Base-by-base conservation (phyloP, 176 grass and related monocot genomes). In the barley (Hordeum vulgare) region DNA sequence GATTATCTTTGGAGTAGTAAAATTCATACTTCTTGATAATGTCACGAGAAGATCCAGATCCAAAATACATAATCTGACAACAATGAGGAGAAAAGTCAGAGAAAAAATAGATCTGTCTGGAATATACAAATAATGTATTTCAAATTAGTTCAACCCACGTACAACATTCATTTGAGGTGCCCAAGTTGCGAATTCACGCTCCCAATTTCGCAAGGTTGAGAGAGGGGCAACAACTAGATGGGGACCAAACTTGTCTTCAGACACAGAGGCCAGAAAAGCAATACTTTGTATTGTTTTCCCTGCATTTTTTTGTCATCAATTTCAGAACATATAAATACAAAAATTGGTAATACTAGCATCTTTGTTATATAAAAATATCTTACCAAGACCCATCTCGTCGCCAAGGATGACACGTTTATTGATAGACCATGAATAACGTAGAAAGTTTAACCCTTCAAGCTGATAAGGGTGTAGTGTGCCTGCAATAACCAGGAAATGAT, bases 221-320 rank as follows among this genome's bases (percentile, higher is more conserved):
- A 99, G 83, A 59, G 97, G 97, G 42, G 93, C 97, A 69, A 99
- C 97, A n/a, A 99, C 97, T 37, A 99, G 87, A 86, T 96, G 87
- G 54, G 91, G 97, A 75, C 90, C 85, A 81, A 94, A 67, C 24
- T 89, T 96, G 64, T 99, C 90, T 90, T 90, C 88, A 59, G 91
- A 90, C 29, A 99, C 67, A 76, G 97, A 92, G 78, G 89, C 93
- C 70, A 99, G 61, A 90, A 99, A 96, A 74, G 97, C 97, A 85
- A 99, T 99, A 81, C 97, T 99, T 73, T 99, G 97, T 94, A 99
- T 99, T 8, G 97, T 99, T 90, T 99, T 99, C 42, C 97, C 97
- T 99, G 86, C 13, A 84, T 82, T 53, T 51, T 60, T 70, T 49
- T 40, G n/a, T 28, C 8, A 81, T 51, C 41, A 36, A 69, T 90